phyloP scores from a whole-genome alignment of 257 asterid genomes.

The Solanum etuberosum region DNA sequence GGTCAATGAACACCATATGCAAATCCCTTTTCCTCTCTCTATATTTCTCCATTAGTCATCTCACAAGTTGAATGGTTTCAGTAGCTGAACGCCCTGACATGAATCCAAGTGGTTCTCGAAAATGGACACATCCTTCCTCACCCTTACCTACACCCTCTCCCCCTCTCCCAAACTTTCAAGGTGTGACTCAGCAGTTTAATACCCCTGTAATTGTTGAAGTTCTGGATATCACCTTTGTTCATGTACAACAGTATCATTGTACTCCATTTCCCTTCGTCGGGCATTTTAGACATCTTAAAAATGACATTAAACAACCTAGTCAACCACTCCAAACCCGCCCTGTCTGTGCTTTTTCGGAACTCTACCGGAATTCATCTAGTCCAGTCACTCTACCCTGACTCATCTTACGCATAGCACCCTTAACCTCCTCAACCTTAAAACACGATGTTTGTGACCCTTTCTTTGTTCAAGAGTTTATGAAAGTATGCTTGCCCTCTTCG shows the following conservation, averaged over 20 bases:
- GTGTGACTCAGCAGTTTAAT: not conserved
- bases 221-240: not conserved
- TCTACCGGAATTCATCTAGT: not conserved
- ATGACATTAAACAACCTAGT: not conserved
- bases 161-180: not conserved
- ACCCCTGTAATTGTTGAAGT: not conserved
- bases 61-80: not conserved
- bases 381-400: not conserved
- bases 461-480: not conserved
- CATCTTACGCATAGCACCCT: not conserved
- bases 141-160: not conserved
- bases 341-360: not conserved
- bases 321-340: not conserved
- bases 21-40: not conserved
- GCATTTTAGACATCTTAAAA: not conserved
- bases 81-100: not conserved
- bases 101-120: not conserved
- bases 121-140: not conserved
- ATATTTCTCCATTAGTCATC: not conserved
- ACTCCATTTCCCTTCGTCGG: not conserved
- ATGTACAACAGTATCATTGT: not conserved
- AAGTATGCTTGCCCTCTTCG: not conserved
- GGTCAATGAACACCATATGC: not conserved
- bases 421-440: not conserved
- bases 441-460: not conserved